These are phyloP conservation scores for Nicotiana knightiana DNA, from an alignment of 257 asterid species.

Conservation along the genomic window DNA sequence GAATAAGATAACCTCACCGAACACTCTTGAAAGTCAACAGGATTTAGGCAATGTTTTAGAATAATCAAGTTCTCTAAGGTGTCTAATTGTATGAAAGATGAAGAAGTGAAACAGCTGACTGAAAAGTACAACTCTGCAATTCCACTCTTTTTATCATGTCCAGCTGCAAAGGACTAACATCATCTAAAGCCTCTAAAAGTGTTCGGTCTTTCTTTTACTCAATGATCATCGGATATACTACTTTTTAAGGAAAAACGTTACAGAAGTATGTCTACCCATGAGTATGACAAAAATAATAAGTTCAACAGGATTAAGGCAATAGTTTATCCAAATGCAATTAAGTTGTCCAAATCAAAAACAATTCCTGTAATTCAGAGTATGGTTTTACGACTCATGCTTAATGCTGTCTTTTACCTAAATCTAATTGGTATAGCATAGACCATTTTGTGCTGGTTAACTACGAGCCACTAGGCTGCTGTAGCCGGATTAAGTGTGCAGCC, in stretches of 20 bases:
- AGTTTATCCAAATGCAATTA: neutral
- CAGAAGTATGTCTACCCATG: neutral
- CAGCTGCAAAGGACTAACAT: neutral
- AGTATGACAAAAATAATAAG: neutral
- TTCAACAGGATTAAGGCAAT: neutral
- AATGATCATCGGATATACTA: neutral
- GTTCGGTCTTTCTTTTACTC: neutral
- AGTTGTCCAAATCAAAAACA: neutral
- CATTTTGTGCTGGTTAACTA: neutral
- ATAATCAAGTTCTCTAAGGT: neutral
- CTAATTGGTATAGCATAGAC: neutral
- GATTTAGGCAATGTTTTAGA: neutral
- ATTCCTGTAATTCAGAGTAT: neutral
- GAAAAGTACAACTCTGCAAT: neutral
- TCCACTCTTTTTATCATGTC: neutral
- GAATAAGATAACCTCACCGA: neutral
- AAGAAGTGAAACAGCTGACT: neutral
- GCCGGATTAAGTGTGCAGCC: neutral
- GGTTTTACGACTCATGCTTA: neutral
- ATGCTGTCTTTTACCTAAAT: neutral
- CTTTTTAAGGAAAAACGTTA: neutral
- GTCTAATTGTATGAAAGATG: neutral
- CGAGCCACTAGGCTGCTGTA: neutral
- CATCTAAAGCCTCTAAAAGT: neutral
- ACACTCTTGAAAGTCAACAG: neutral